These are phyloP conservation scores for Pelargonium cotyledonis DNA, from an alignment of 441 rosid species.

Conservation along the genomic window DNA sequence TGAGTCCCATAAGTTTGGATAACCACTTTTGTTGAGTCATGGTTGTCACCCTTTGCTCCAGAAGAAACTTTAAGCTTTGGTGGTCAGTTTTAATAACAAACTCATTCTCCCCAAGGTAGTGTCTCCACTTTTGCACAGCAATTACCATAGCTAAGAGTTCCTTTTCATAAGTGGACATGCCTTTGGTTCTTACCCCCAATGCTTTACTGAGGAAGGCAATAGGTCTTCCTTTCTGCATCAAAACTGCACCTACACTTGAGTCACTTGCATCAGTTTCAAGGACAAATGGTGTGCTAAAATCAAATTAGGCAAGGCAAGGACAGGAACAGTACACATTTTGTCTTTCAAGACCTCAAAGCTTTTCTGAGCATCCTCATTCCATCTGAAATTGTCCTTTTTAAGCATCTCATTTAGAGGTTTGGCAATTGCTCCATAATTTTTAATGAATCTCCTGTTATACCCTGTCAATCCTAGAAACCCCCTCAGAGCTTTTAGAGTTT, in stretches of 20 bases:
- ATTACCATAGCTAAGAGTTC: background rate
- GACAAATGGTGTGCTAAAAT: background rate
- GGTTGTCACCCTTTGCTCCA: background rate
- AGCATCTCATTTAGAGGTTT: background rate
- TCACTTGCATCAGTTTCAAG: background rate
- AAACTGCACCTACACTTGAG: background rate
- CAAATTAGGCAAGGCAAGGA: background rate
- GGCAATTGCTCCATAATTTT: background rate
- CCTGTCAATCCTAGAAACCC: background rate
- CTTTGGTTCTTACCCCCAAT: background rate
- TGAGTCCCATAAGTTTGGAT: background rate
- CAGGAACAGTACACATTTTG: background rate
- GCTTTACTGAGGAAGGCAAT: background rate
- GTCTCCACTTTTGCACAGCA: background rate
- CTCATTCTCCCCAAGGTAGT: background rate
- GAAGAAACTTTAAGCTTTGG: background rate
- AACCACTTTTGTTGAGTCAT: background rate
- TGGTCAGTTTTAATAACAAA: constrained; percentile 4
- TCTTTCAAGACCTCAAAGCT: background rate
- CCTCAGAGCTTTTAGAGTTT: background rate
- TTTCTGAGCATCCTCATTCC: background rate
- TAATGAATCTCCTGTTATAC: background rate
- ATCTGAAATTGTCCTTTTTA: background rate
- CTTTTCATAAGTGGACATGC: background rate
- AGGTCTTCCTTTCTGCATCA: background rate